Evolutionary conservation across 2,329 filamentous ascomycete species (phyloP), one percentile per base, ranked within the genome.

Genomic region (Scortechinia acanthostroma): DNA sequence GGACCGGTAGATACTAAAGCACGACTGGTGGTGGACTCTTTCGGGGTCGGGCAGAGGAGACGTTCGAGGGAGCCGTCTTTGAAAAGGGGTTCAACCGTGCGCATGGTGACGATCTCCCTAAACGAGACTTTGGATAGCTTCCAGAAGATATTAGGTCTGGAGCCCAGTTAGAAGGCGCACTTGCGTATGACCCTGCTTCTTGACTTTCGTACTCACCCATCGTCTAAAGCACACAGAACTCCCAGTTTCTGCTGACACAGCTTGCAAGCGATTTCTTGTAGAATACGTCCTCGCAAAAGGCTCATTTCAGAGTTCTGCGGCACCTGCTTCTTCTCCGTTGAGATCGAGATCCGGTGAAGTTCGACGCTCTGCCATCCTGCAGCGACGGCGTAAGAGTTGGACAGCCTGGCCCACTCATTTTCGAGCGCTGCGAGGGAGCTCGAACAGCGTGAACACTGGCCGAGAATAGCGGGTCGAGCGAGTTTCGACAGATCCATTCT

Each of bases 401-500:
- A 63, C n/a, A 65, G 49, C 44, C 56, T 61, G 6, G 58, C 61
- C 62, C 62, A 65, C 47, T 64, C 62, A 44, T 65, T 65, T 52
- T 65, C 62, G 17, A 64, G 52, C n/a, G 58, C 62, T 3, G 61
- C 62, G 42, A 65, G 52, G 21, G 62, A 63, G 50, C 61, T 64
- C n/a, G 60, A 63, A 47, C 62, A 65, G 43, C 60, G 55, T 20
- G 53, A 53, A 45, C 62, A 65, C 49, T 63, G 60, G 44, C 58
- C 56, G 16, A 63, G 49, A n/a, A 65, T 58, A n/a, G 61, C 59
- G 5, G 62, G 61, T 21, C 61, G 55, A 22, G 57, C 57, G 3
- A 64, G 54, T 47, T 50, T 53, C 22, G 57, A 54, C n/a, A 64
- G 50, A 52, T 61, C 60, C 61, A 64, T 64, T 13, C 13, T 30